These are phyloP conservation scores for Solanum arcanum DNA, from an alignment of 257 asterid species.

Conservation along the genomic window DNA sequence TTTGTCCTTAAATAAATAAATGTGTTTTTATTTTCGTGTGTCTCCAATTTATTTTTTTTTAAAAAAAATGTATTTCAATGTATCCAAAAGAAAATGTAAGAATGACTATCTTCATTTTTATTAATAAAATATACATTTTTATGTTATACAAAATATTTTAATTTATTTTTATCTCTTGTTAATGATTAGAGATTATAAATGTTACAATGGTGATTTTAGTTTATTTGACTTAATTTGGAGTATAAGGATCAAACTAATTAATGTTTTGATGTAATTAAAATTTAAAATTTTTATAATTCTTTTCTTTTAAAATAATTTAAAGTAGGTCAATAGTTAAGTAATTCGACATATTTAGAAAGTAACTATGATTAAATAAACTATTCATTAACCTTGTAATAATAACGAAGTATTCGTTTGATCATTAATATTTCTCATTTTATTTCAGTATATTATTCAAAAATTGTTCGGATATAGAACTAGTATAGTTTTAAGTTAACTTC, in stretches of 20 bases:
- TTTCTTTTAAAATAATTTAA: neutral
- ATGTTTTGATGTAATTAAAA: neutral
- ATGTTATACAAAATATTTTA: neutral
- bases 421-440: neutral
- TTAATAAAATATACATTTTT: too few species aligned
- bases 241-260: neutral
- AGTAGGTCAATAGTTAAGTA: neutral
- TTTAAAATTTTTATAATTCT: neutral
- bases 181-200: neutral
- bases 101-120: too few species aligned
- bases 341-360: neutral
- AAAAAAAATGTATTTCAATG: neutral
- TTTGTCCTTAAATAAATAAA: constrained; percentile 1
- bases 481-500: neutral
- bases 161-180: too few species aligned
- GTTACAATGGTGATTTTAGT: neutral
- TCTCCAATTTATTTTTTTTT: neutral
- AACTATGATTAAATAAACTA: neutral
- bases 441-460: neutral
- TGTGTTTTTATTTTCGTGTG: neutral
- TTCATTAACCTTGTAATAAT: too few species aligned
- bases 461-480: neutral
- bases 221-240: neutral
- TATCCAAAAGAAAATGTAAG: too few species aligned
- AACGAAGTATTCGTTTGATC: too few species aligned